Conservation (phyloP, 306 rosid species). For the Rosa persica region DNA sequence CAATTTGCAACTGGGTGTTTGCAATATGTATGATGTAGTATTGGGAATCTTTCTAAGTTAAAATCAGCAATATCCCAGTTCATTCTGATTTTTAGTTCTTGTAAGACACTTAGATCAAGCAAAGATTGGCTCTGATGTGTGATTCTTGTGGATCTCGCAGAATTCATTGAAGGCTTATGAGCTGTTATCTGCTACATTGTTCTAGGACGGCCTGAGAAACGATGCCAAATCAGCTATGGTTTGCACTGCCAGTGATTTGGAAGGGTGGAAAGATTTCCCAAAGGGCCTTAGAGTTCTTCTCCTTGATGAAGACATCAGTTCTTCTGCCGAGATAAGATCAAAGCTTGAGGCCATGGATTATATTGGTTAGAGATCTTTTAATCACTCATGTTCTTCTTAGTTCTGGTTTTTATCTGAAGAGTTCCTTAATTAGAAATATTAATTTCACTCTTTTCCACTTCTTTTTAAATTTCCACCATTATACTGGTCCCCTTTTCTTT, state of each 20-base stretch:
- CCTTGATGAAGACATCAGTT: slow-evolving; percentile 68
- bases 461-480: slow-evolving; percentile 17
- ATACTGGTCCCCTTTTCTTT: slow-evolving; percentile 38
- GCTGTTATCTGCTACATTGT: slow-evolving; percentile 31
- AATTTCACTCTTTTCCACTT: slow-evolving; percentile 23
- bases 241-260: slow-evolving; percentile 92
- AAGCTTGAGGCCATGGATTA: slow-evolving; percentile 91
- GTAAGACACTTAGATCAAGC: slow-evolving; percentile 30
- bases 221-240: slow-evolving; percentile 99
- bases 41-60: background rate
- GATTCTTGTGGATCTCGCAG: slow-evolving; percentile 48
- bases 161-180: slow-evolving; percentile 35
- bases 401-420: background rate
- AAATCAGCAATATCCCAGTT: background rate
- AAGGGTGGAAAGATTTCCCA: slow-evolving; percentile 92
- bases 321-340: slow-evolving; percentile 69
- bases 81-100: background rate
- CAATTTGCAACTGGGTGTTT: slow-evolving; percentile 21
- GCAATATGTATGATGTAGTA: background rate
- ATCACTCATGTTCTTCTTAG: slow-evolving; percentile 19
- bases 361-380: slow-evolving; percentile 47
- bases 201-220: slow-evolving; percentile 51
- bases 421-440: slow-evolving; percentile 26
- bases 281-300: slow-evolving; percentile 93
- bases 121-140: slow-evolving; percentile 21